A percentile compares a stretch with the other conserved stretches of the same genome.
phyloP scores from a whole-genome alignment of 768 basidiomycete species.

The Suillus spraguei region DNA sequence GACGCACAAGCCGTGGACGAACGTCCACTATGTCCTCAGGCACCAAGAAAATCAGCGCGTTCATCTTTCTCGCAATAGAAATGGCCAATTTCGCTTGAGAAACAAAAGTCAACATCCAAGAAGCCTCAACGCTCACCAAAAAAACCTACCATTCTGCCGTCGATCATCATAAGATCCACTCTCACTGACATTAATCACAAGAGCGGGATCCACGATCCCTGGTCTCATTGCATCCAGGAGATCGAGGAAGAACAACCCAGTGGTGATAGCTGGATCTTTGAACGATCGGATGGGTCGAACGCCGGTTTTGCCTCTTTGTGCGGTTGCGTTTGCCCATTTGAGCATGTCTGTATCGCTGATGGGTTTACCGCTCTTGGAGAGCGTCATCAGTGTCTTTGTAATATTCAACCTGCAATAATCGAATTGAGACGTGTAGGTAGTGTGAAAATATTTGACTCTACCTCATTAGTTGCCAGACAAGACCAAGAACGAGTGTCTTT shows the following conservation, averaged over 20 bases:
- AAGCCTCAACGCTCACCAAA: not conserved
- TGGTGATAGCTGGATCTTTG: slow-evolving; percentile 91
- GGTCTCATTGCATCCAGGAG: slow-evolving; percentile 89
- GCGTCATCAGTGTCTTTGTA: slow-evolving; percentile 80
- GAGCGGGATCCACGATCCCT: slow-evolving; percentile 89
- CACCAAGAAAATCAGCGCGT: slow-evolving; percentile 93
- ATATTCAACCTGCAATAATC: slow-evolving; percentile 69
- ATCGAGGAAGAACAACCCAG: slow-evolving; percentile 91
- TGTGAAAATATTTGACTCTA: slow-evolving; percentile 26
- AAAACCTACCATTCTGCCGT: slow-evolving; percentile 83
- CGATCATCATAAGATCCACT: slow-evolving; percentile 81
- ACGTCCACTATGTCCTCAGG: slow-evolving; percentile 98
- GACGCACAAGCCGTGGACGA: slow-evolving; percentile 81
- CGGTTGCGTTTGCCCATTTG: slow-evolving; percentile 93
- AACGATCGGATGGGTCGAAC: slow-evolving; percentile 81
- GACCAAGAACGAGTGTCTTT: slow-evolving; percentile 90
- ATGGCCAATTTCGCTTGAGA: slow-evolving; percentile 87
- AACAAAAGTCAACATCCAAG: slow-evolving; percentile 6
- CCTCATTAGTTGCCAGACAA: slow-evolving; percentile 99
- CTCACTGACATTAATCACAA: slow-evolving; percentile 67
- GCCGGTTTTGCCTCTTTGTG: slow-evolving; percentile 64
- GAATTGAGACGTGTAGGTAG: not conserved
- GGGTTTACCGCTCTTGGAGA: slow-evolving; percentile 74
- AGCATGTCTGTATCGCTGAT: slow-evolving; percentile 93
- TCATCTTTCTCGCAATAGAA: slow-evolving; percentile 98